Evolutionary conservation across 2,329 filamentous ascomycete genomes (phyloP), one percentile per base, ranked within the genome.

Genomic region (Fusarium sarcochroum): DNA sequence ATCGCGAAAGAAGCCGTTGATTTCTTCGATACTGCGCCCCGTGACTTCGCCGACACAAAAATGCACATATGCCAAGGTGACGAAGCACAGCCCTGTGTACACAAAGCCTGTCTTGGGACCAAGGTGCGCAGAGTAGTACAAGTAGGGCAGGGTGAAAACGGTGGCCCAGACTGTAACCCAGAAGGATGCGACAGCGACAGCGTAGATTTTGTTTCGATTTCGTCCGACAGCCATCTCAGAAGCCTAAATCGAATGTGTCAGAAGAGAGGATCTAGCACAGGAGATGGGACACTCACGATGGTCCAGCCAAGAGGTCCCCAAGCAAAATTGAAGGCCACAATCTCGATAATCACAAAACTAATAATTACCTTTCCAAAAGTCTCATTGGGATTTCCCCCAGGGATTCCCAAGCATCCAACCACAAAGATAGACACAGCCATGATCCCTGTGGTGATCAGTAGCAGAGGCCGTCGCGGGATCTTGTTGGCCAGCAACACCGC

Each of bases 211-310:
- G 63, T 74, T 76, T 48, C 81, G 76, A 72, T 85, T 85, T 15
- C 78, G 79, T 6, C 83, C 83, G 23, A 84, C 81, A 0, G 83
- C 80, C 79, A 83, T 82, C 63, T 85, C 83, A 5, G 78, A 80
- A 27, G 80, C 80, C 73, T 76, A 6, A 21, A 6, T 13, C 4
- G 3, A 11, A 10, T 7, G n/a, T 23, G 25, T 54, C 35, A 66
- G 55, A 47, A 21, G 8, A 6, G 1, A 4, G 6, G 25, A 9
- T 18, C 23, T 2, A 2, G 2, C 3, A 34, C 9, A 15, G 15
- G 14, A 27, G 3, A 9, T 11, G 25, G 6, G 11, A 14, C 18
- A 63, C 73, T 64, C 42, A 73, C 75, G 38, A 83, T 79, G 0
- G 81, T 80, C 73, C 76, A 84, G 23, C 70, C 70, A 25, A 74